Conservation (phyloP, 768 basidiomycete genomes). For the Termitomyces sp. region DNA sequence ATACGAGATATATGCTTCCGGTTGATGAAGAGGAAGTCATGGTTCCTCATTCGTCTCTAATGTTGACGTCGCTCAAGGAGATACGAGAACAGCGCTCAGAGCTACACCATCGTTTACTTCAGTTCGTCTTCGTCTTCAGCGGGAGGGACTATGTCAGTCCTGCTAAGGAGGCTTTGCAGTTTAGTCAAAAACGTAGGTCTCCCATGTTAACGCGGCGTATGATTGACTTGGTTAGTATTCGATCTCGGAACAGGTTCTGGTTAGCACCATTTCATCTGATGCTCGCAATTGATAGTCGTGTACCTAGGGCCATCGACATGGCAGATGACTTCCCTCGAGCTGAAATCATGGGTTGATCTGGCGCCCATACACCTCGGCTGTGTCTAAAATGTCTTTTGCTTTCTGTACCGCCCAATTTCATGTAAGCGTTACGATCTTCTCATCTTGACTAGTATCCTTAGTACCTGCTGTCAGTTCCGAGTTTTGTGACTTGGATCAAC, state of each 20-base stretch:
- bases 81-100: slow-evolving; percentile 52
- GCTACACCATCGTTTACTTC: slow-evolving; percentile 57
- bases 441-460: not conserved
- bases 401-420: not conserved
- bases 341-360: slow-evolving; percentile 66
- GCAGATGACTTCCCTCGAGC: slow-evolving; percentile 66
- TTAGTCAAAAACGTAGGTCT: slow-evolving; percentile 28
- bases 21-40: slow-evolving; percentile 62
- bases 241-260: not conserved
- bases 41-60: slow-evolving; percentile 18
- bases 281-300: not conserved
- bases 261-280: not conserved
- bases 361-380: slow-evolving; percentile 71
- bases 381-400: slow-evolving; percentile 1
- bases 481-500: slow-evolving; percentile 60
- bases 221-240: not conserved
- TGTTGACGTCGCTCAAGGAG: slow-evolving; percentile 3
- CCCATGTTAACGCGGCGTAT: not conserved
- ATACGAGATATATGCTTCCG: slow-evolving; percentile 54
- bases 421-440: not conserved
- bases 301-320: slow-evolving; percentile 60
- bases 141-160: slow-evolving; percentile 67
- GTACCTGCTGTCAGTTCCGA: slow-evolving; percentile 46
- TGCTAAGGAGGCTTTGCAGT: slow-evolving; percentile 48
- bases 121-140: slow-evolving; percentile 62